Base-by-base conservation (phyloP, 2,329 filamentous ascomycete species). In the Epichloe sylvatica region DNA sequence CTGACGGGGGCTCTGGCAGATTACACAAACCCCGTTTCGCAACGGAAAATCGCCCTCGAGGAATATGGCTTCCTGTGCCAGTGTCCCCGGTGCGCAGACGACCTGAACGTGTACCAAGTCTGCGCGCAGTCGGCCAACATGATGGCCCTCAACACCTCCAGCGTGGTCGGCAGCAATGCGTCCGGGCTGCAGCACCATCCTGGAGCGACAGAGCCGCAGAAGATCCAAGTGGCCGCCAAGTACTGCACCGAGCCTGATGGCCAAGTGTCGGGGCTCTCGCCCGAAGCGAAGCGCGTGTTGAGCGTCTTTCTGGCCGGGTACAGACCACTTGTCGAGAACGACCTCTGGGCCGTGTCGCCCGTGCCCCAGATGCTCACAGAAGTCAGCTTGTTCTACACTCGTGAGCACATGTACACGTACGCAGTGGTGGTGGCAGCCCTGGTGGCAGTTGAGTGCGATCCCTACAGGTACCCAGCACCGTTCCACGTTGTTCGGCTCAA, bases 61-160 rank as follows among this genome's bases (percentile, higher is more conserved):
- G 63, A 68, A 11, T 81, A 80, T 57, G 69, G 72, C 55, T 81
- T 81, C 54, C 55, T 63, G 7, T 81, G 77, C 56, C 53, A 50
- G 19, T 81, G 77, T 51, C 59, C 53, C 12, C 70, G 75, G 34
- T 81, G 77, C 57, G 58, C 56, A 11, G 61, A 70, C 13, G 68
- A 80, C 54, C 62, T 80, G 21, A 72, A 75, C 51, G 67, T 76
- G 42, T 80, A 80, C 55, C 67, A 78, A 51, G 71, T 74, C 34
- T 74, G 70, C 59, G 63, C 67, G 48, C 46, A 38, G 2, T 72
- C 68, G 12, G 67, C 70, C 2, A 57, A 64, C 49, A 55, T 25
- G 19, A 37, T 63, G 6, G 3, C 21, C 23, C 64, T 75, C 49
- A 76, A 77, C 57, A 57, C 56, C 1, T 62, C 68, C 55, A 75